Conservation (phyloP, 192 early-diverging fungal genomes). For the Diversispora epigaea region DNA sequence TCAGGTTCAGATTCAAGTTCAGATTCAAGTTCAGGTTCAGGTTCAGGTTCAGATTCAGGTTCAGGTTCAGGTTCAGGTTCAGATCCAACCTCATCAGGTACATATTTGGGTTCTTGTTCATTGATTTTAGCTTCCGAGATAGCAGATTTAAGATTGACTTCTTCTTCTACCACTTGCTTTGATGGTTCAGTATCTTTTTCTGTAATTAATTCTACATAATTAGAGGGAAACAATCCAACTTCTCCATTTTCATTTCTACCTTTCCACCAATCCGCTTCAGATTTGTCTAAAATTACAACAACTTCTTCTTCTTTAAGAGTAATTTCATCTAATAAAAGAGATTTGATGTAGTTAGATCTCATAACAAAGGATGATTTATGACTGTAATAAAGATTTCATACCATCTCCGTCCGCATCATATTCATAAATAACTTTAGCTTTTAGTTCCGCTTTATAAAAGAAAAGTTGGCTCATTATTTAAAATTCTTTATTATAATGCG, state of each 20-base stretch:
- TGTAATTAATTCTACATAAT: conserved; percentile 40
- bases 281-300: conserved; percentile 48
- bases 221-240: conserved; percentile 54
- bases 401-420: conserved; percentile 52
- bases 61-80: neutral
- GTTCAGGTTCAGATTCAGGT: too few species aligned
- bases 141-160: too few species aligned
- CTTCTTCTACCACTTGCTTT: conserved; percentile 16
- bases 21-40: too few species aligned
- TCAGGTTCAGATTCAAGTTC: neutral
- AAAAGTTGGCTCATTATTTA: neutral
- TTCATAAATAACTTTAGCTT: conserved; percentile 49
- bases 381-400: conserved; percentile 21
- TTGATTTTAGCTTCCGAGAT: too few species aligned
- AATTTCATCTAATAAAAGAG: conserved; percentile 47
- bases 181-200: too few species aligned
- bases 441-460: conserved; percentile 29
- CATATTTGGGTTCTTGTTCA: too few species aligned
- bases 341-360: neutral
- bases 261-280: conserved; percentile 57
- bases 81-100: neutral
- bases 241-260: conserved; percentile 55
- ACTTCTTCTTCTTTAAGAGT: conserved; percentile 44
- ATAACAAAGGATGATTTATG: neutral
- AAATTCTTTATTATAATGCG: neutral